These are phyloP conservation scores for Hanseniaspora thailandica DNA, from an alignment of 805 yeast species.

Conservation along the genomic window DNA sequence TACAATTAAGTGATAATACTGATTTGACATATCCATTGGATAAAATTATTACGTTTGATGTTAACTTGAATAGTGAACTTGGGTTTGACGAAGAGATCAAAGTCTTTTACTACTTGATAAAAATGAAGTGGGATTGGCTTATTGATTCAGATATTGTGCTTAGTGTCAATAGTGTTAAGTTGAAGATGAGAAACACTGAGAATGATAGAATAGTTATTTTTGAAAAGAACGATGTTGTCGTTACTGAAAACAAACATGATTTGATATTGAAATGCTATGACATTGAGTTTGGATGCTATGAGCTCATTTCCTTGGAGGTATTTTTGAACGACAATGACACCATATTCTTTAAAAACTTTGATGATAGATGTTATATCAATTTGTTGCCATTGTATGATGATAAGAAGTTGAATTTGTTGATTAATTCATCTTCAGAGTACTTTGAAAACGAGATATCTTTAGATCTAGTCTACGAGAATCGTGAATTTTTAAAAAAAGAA, in stretches of 20 bases:
- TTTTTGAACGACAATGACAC: conserved; percentile 21
- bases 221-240: background rate
- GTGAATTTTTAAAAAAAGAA: background rate
- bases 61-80: conserved; percentile 13
- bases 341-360: conserved; percentile 23
- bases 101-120: background rate
- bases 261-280: conserved; percentile 19
- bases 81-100: background rate
- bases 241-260: conserved; percentile 11
- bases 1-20: conserved; percentile 17
- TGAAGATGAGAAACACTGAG: conserved; percentile 19
- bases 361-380: conserved; percentile 9
- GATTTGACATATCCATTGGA: conserved; percentile 23
- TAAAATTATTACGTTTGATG: conserved; percentile 19
- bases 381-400: conserved; percentile 19
- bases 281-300: conserved; percentile 22
- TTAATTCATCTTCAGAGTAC: conserved; percentile 7
- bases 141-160: conserved; percentile 14
- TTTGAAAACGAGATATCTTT: background rate
- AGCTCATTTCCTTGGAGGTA: conserved; percentile 20
- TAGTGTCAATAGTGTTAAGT: conserved; percentile 18
- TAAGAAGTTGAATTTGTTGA: conserved; percentile 18
- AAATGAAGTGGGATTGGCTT: conserved; percentile 8
- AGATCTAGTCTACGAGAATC: background rate
- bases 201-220: conserved; percentile 19